Evolutionary conservation across 805 yeast genomes (phyloP).

Genomic region (Yarrowia sp.): DNA sequence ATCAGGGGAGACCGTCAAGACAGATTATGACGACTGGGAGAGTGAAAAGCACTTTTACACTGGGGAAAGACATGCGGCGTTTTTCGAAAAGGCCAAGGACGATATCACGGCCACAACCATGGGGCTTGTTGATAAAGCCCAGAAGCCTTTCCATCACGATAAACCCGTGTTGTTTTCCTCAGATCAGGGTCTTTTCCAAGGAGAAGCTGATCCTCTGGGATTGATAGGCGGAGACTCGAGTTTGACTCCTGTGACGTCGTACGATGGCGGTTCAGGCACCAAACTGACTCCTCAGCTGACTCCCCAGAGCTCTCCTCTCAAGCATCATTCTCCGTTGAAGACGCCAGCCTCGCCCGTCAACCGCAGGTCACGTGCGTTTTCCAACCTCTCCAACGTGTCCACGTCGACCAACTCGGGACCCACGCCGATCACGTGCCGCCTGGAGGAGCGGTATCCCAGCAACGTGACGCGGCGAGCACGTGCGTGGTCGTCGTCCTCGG

Average conservation of each 20-base stretch:
- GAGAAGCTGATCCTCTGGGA: constrained; percentile 45
- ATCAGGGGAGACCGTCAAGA: constrained; percentile 46
- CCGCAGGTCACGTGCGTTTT: constrained; percentile 12
- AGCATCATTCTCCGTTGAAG: background rate
- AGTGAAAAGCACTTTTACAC: constrained; percentile 40
- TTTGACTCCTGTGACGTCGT: constrained; percentile 11
- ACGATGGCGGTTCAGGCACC: constrained; percentile 8
- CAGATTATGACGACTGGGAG: constrained; percentile 45
- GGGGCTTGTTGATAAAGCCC: constrained; percentile 28
- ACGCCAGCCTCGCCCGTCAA: background rate
- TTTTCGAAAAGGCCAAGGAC: constrained; percentile 56
- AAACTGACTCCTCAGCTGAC: constrained; percentile 7
- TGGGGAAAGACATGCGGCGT: constrained; percentile 44
- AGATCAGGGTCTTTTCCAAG: constrained; percentile 45
- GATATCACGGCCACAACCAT: constrained; percentile 41
- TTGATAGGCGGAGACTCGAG: constrained; percentile 27
- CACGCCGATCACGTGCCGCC: constrained; percentile 37
- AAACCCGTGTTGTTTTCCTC: constrained; percentile 44
- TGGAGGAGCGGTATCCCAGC: constrained; percentile 34
- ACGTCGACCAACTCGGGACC: constrained; percentile 13
- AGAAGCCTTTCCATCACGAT: constrained; percentile 34
- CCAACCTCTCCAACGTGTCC: constrained; percentile 16
- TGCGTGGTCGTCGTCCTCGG: constrained; percentile 46
- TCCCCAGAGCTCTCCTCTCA: background rate
- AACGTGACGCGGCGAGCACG: constrained; percentile 42